Evolutionary conservation across 129 eudicot genomes (phyloP), one percentile per base, ranked within the genome.

Genomic region (Chrysanthemum makinoi): DNA sequence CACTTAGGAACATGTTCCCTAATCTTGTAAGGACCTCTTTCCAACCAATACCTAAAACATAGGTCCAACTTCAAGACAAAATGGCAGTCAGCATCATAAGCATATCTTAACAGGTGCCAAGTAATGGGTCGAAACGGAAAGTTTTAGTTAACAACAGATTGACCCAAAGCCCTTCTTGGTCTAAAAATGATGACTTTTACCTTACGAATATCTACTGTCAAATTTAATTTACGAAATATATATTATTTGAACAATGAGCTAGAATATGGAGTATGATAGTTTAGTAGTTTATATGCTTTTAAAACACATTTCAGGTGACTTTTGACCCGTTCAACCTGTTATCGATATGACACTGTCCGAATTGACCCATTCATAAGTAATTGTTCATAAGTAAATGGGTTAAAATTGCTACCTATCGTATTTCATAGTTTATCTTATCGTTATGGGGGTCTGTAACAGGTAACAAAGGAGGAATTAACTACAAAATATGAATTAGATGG

Each of bases 1-100:
- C 98, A 49, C 96, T 93, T 28, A 85, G 98, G 80, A 93, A 93
- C 82, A 89, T 93, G 96, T 93, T 93, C 80, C 98, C 98, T 13
- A 93, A 93, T 87, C 90, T 89, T 71, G 98, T 93, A 77, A 85
- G 90, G 50, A 70, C 48, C 33, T 33, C 39, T 49, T 57, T 28
- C 65, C 44, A 51, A 15, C 53, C 72, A 2, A 28, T 28, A 28
- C 33, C 33, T 28, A 1, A 28, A 28, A 1, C 3, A 1, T 28
- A 28, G 2, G 33, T 28, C 33, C 33, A 28, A 28, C 1, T 28
- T 28, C 33, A 28, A 28, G 0, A 3, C 33, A 28, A 28, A 28
- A 28, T 28, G 33, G 2, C 33, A 28, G 33, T 1, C 0, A 28
- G 2, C 33, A 28, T 28, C 33, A 28, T 28, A 28, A 2, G 33